Percentiles rank a stretch among this genome's conserved stretches.
These are phyloP conservation scores for Quercus phellos DNA, from an alignment of 331 rosid genomes.

Conservation along the genomic window DNA sequence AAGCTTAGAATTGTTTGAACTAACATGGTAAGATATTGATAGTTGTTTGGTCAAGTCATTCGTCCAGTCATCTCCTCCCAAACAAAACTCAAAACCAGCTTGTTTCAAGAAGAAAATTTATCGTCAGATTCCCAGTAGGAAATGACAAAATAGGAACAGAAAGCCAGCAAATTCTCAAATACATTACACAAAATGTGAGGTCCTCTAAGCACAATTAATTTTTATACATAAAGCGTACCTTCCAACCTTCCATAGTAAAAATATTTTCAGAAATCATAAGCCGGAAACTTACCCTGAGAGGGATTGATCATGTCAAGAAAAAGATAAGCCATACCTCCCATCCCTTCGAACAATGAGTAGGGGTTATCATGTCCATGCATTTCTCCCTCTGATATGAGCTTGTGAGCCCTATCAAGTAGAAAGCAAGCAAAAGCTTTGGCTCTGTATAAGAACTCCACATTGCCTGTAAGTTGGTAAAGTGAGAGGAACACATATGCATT, in stretches of 20 bases:
- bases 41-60: too few species aligned
- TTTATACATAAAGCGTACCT: not conserved
- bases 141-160: not conserved
- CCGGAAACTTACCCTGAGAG: slow-evolving; percentile 48
- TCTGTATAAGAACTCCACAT: slow-evolving; percentile 38
- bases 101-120: not conserved
- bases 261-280: slow-evolving; percentile 44
- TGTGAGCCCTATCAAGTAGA: slow-evolving; percentile 54
- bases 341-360: slow-evolving; percentile 59
- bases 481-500: slow-evolving; percentile 59
- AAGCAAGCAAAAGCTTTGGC: slow-evolving; percentile 72
- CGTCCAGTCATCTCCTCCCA: too few species aligned
- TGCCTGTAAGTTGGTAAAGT: slow-evolving; percentile 55
- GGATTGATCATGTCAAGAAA: slow-evolving; percentile 55
- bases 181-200: not conserved
- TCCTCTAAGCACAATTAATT: not conserved
- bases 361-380: slow-evolving; percentile 64
- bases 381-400: slow-evolving; percentile 49
- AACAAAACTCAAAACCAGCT: not conserved
- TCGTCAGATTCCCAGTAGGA: not conserved
- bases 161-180: not conserved
- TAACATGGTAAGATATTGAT: too few species aligned
- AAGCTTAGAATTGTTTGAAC: too few species aligned
- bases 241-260: not conserved
- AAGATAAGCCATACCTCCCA: slow-evolving; percentile 60